Evolutionary conservation across 1,139 yeast genomes (phyloP).

Genomic region (Suhomyces chickasaworum): DNA sequence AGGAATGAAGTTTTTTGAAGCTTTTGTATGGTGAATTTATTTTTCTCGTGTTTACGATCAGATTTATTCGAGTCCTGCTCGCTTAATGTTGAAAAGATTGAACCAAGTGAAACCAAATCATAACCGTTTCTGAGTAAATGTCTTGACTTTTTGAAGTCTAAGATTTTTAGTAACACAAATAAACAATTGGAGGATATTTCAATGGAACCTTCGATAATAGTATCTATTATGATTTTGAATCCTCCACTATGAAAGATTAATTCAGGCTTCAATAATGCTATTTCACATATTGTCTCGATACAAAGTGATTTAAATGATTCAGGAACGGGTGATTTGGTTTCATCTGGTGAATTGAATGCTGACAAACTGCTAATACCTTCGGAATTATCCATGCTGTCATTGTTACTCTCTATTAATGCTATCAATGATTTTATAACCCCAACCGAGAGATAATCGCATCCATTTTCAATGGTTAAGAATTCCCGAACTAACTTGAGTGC

Average conservation of each 20-base stretch:
- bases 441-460: constrained; percentile 56
- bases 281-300: constrained; percentile 72
- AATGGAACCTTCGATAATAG: constrained; percentile 63
- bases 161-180: constrained; percentile 55
- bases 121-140: constrained; percentile 58
- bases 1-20: constrained; percentile 66
- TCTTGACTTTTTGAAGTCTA: constrained; percentile 64
- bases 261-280: constrained; percentile 62
- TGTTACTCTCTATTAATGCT: constrained; percentile 51
- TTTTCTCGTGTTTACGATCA: constrained; percentile 4
- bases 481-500: constrained; percentile 73
- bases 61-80: constrained; percentile 31
- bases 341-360: constrained; percentile 1
- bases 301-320: constrained; percentile 50
- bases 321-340: constrained; percentile 11
- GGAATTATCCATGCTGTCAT: constrained; percentile 11
- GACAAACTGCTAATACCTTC: constrained; percentile 7
- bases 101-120: constrained; percentile 63
- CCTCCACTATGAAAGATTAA: constrained; percentile 67
- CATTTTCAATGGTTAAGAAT: constrained; percentile 59
- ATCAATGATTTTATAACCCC: constrained; percentile 75
- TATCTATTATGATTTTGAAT: constrained; percentile 56
- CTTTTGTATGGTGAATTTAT: constrained; percentile 29
- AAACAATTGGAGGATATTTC: constrained; percentile 59
- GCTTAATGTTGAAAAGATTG: constrained; percentile 47